A percentile compares a stretch with the other conserved stretches of the same genome.
phyloP scores from a whole-genome alignment of 2,329 filamentous ascomycete genomes.

The Colletotrichum australisinense region DNA sequence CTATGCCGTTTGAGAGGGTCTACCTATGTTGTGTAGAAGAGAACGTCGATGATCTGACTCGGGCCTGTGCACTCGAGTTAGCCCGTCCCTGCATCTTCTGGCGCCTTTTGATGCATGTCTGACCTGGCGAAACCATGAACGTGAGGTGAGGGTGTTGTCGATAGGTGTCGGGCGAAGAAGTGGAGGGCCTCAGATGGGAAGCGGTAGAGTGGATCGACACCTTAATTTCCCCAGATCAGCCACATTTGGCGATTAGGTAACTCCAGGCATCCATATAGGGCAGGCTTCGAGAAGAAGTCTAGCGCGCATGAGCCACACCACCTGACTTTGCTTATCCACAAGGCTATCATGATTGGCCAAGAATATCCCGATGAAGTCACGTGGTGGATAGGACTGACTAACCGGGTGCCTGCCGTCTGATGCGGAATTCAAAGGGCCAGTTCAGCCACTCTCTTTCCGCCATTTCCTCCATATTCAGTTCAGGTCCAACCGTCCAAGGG shows the following conservation, averaged over 20 bases:
- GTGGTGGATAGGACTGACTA: neutral
- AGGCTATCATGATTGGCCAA: neutral
- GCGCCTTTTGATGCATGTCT: neutral
- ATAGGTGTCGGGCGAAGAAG: neutral
- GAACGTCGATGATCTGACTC: neutral
- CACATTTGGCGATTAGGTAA: neutral
- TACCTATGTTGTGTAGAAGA: too few relatives aligned
- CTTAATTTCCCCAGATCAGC: slow-evolving; percentile 5
- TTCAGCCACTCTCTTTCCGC: neutral
- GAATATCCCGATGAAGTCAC: neutral
- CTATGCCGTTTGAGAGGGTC: too few relatives aligned
- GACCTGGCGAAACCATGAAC: neutral
- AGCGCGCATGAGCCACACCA: neutral
- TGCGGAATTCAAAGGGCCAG: neutral
- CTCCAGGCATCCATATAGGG: slow-evolving; percentile 21
- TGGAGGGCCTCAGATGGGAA: slow-evolving; percentile 6
- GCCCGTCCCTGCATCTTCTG: neutral
- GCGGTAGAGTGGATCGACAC: neutral
- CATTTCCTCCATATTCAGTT: neutral
- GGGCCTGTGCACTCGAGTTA: neutral
- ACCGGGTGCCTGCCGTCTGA: neutral
- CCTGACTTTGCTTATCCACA: neutral
- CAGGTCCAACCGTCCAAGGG: too few relatives aligned
- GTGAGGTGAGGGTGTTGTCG: neutral
- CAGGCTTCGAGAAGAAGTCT: slow-evolving; percentile 31